Percentiles rank a stretch among this genome's conserved stretches.
Evolutionary conservation across 352 stramenopile species (phyloP).

Genomic region (Globisporangium spiculum): DNA sequence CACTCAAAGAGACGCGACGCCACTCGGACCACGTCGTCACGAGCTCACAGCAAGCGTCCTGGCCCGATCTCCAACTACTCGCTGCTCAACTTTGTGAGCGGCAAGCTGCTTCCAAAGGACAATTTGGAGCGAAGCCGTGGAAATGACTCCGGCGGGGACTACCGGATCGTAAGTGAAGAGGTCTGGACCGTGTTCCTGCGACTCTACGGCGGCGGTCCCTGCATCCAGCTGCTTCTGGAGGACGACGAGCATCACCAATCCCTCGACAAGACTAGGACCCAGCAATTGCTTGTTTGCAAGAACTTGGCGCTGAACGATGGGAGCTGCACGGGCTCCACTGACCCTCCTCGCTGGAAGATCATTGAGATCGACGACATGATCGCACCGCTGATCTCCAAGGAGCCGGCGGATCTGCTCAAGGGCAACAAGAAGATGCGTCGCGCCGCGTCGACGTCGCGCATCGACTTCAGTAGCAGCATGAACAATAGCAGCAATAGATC

Average conservation of each 20-base stretch:
- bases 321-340: not conserved
- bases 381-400: slow-evolving; percentile 12
- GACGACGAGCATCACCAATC: slow-evolving; percentile 2
- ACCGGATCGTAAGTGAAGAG: slow-evolving; percentile 63
- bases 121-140: slow-evolving; percentile 41
- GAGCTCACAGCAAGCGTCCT: slow-evolving; percentile 26
- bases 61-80: slow-evolving; percentile 63
- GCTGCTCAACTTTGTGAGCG: slow-evolving; percentile 66
- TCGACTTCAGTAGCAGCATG: not conserved
- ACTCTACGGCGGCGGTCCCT: slow-evolving; percentile 63
- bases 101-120: slow-evolving; percentile 46
- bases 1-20: not conserved
- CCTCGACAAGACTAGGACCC: not conserved
- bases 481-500: not conserved
- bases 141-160: slow-evolving; percentile 38
- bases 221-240: slow-evolving; percentile 35
- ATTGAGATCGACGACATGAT: slow-evolving; percentile 48
- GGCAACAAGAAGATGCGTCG: slow-evolving; percentile 19
- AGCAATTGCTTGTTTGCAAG: slow-evolving; percentile 7
- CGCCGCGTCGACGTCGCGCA: not conserved
- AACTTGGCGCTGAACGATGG: slow-evolving; percentile 4
- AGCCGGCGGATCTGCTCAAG: slow-evolving; percentile 8
- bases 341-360: slow-evolving; percentile 40
- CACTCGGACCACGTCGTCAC: not conserved
- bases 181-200: slow-evolving; percentile 60